A percentile compares a stretch with the other conserved stretches of the same genome.
Evolutionary conservation across 306 rosid species (phyloP).

Genomic region (Trifolium dubium): DNA sequence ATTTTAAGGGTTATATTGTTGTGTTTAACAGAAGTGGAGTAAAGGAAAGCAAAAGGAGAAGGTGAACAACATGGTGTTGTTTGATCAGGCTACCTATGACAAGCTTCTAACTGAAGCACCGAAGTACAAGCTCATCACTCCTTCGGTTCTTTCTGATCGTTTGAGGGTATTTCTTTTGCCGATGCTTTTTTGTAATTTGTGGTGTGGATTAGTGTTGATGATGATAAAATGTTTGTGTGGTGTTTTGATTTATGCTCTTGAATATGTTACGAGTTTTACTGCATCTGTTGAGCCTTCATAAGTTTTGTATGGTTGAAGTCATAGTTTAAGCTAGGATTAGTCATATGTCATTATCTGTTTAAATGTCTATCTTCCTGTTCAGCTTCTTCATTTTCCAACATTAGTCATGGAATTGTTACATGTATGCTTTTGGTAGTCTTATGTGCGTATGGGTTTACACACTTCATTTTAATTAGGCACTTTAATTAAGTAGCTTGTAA

Average conservation of each 20-base stretch:
- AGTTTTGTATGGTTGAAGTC: neutral
- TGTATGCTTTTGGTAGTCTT: neutral
- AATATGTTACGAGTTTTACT: neutral
- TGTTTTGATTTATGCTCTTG: neutral
- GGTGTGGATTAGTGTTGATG: neutral
- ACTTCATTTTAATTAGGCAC: neutral
- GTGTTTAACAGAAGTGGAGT: conserved; percentile 66
- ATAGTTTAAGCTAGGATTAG: neutral
- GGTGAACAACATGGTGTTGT: conserved; percentile 75
- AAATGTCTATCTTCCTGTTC: neutral
- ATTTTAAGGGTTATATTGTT: neutral
- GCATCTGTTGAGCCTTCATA: neutral
- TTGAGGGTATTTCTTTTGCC: conserved; percentile 53
- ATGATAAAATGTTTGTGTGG: neutral
- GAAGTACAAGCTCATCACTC: conserved; percentile 72
- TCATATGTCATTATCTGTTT: neutral
- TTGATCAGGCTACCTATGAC: conserved; percentile 65
- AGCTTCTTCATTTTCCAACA: neutral
- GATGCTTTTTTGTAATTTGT: neutral
- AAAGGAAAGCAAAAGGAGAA: conserved; percentile 85
- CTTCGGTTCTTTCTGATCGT: conserved; percentile 67
- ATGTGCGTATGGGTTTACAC: neutral
- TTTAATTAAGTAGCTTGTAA: neutral
- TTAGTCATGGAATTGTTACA: neutral
- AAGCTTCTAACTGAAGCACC: conserved; percentile 71